Base-by-base conservation (phyloP, 805 yeast genomes). In the Clavispora phyllophila region DNA sequence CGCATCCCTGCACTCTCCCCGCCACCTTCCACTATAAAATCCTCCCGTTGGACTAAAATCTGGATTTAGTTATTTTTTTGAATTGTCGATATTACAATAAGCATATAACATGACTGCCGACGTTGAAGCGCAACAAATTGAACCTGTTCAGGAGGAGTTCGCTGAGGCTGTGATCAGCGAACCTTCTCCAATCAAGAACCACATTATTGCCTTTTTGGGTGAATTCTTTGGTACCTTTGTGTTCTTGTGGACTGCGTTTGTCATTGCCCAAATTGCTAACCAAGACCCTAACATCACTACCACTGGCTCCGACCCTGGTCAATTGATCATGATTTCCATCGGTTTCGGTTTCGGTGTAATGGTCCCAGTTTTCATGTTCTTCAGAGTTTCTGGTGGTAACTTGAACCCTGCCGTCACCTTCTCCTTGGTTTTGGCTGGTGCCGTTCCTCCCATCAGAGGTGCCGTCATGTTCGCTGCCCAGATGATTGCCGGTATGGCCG, bases 401-500 rank as follows among this genome's bases (percentile, higher is more conserved):
- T 76, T 87, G 61, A 87, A 87, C 70, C 96, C 96, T 10, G 91
- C 93, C 39, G 95, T 87, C 33, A 82, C 95, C 18, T 70, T 86
- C 32, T 69, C 89, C 23, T 69, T 87, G 58, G 75, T 80, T n/a
- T 66, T 84, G 35, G 82, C 86, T 17, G 76, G 85, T 49, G 91
- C 87, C 42, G 74, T 84, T 46, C 76, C 87, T 33, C 87, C 89
- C 43, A 47, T 83, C 25, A 79, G 93, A 63, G 90, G 84, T 52
- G 62, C 70, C 18, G 61, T 84, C 43, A 79, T 83, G 81, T 65
- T 78, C 64, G 36, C 82, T 42, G 53, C 90, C 32, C 95, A 87
- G 69, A 61, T 87, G 57, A 65, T 86, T 61, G 95, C 85, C 40
- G 95, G 95, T 65, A 83, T 87, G 82, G 88, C 88, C 56, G 96